These are phyloP conservation scores for Colletotrichum somersetense DNA, from an alignment of 2,329 filamentous ascomycete genomes.

Conservation along the genomic window DNA sequence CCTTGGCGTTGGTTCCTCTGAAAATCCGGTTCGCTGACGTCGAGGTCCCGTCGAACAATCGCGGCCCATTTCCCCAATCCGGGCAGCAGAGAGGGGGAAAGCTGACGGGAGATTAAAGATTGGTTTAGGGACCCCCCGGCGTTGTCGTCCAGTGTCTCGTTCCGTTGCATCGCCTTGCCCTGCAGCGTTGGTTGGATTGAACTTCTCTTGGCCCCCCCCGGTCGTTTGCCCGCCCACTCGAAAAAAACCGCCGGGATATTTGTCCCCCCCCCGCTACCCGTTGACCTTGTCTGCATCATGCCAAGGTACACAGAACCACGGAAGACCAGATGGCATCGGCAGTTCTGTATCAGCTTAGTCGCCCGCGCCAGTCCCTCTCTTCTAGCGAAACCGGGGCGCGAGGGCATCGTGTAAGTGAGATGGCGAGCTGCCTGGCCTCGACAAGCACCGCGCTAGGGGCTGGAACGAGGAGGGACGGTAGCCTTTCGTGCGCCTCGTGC, in stretches of 20 bases:
- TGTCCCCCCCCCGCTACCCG: not conserved
- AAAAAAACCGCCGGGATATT: not conserved
- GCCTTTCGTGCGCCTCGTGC: not conserved
- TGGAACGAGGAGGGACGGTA: not conserved
- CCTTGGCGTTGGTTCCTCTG: constrained; percentile 26
- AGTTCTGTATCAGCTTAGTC: constrained; percentile 7
- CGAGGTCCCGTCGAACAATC: constrained; percentile 19
- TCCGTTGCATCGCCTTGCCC: not conserved
- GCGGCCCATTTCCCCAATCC: constrained; percentile 31
- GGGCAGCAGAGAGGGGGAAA: constrained; percentile 13
- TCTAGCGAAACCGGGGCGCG: constrained; percentile 4
- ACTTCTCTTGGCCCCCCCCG: no score
- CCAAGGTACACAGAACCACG: constrained; percentile 16
- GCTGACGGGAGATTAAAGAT: constrained; percentile 30
- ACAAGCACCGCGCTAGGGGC: not conserved
- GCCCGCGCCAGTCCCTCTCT: constrained; percentile 6
- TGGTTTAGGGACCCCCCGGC: constrained; percentile 15
- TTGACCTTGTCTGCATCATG: constrained; percentile 4
- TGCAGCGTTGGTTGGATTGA: not conserved
- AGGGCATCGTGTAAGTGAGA: constrained; percentile 22
- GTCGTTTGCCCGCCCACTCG: not conserved
- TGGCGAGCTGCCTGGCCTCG: not conserved
- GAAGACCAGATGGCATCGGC: constrained; percentile 21
- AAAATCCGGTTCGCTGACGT: constrained; percentile 31
- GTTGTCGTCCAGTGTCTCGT: not conserved